A percentile compares a stretch with the other conserved stretches of the same genome.
phyloP scores from a whole-genome alignment of 1,284 basidiomycete genomes.

The Papiliotrema laurentii region DNA sequence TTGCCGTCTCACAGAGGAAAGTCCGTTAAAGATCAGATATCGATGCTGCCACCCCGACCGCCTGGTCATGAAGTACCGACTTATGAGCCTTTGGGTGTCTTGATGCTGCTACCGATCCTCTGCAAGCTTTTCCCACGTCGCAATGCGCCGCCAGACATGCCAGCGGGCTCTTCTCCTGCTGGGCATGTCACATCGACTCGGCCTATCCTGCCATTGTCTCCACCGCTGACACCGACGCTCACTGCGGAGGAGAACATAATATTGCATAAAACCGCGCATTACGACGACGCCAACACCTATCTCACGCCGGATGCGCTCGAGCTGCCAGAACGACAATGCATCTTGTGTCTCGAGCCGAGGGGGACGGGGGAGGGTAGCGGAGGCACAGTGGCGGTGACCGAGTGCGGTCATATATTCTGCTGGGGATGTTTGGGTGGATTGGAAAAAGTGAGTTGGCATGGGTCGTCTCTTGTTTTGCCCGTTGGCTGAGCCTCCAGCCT shows the following conservation, averaged over 20 bases:
- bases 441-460: conserved; percentile 61
- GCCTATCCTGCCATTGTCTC: conserved; percentile 12
- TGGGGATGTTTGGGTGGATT: conserved; percentile 94
- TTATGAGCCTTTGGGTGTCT: conserved; percentile 75
- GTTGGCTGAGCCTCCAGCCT: conserved; percentile 51
- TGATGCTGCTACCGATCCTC: conserved; percentile 65
- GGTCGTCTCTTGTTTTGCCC: neutral
- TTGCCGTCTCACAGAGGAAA: neutral
- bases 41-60: conserved; percentile 58
- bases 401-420: conserved; percentile 91
- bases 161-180: neutral
- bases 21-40: conserved; percentile 56
- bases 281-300: conserved; percentile 38
- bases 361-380: conserved; percentile 53
- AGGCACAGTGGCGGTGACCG: conserved; percentile 65
- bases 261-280: conserved; percentile 50
- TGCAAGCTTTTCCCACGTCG: conserved; percentile 51
- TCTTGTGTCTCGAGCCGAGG: conserved; percentile 79
- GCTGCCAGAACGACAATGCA: conserved; percentile 68
- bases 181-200: conserved; percentile 1
- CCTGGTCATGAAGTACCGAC: conserved; percentile 70
- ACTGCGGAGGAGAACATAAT: conserved; percentile 50
- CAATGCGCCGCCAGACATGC: neutral
- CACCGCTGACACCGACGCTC: conserved; percentile 14
- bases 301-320: conserved; percentile 35